Conservation (phyloP, 2,329 filamentous ascomycete species). For the Clonostachys rhizophaga region DNA sequence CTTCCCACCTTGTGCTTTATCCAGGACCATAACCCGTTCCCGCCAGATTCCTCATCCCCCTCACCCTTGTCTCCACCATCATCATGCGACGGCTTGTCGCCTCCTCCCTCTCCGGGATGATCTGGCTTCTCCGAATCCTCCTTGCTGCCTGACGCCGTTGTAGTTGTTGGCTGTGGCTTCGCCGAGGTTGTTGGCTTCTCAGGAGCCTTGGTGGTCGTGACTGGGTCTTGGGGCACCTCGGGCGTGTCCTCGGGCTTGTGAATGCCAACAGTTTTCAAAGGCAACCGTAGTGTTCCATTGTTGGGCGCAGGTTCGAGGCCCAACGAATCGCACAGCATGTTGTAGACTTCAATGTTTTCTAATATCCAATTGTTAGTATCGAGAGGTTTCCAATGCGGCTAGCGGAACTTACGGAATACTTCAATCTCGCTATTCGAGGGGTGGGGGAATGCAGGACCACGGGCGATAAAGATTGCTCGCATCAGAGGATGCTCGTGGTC, state of each 20-base stretch:
- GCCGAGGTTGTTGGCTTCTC: neutral
- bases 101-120: neutral
- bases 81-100: slow-evolving; percentile 1
- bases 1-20: slow-evolving; percentile 39
- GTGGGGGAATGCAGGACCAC: slow-evolving; percentile 89
- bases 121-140: slow-evolving; percentile 1
- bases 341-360: slow-evolving; percentile 96
- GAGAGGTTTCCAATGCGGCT: neutral
- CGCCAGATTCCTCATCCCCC: slow-evolving; percentile 17
- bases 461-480: slow-evolving; percentile 90
- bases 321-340: slow-evolving; percentile 86
- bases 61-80: slow-evolving; percentile 13
- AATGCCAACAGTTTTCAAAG: slow-evolving; percentile 57
- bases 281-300: slow-evolving; percentile 80
- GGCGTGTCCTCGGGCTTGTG: slow-evolving; percentile 48
- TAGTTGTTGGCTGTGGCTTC: slow-evolving; percentile 1
- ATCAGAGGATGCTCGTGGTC: slow-evolving; percentile 93
- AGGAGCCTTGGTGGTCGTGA: slow-evolving; percentile 1
- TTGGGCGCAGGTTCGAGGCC: slow-evolving; percentile 70
- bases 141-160: neutral
- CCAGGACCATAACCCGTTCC: slow-evolving; percentile 45
- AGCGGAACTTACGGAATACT: slow-evolving; percentile 68
- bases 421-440: slow-evolving; percentile 73
- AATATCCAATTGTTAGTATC: neutral
- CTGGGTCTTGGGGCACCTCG: slow-evolving; percentile 34